Base-by-base conservation (phyloP, 2,329 filamentous ascomycete species). In the Zalaria obscura region DNA sequence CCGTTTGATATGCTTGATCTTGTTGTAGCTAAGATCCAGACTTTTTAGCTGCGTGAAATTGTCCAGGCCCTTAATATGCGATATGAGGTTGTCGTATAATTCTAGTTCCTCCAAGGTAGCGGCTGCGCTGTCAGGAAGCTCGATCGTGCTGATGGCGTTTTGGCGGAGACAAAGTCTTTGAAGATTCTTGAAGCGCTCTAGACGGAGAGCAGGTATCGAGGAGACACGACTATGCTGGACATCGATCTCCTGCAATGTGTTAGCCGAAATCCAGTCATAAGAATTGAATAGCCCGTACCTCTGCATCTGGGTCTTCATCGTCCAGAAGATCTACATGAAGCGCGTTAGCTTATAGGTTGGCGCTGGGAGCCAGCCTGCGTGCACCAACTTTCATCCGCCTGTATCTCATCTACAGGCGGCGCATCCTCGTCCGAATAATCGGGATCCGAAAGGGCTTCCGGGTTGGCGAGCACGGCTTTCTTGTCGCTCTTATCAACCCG, bases 1-100 rank as follows among this genome's bases (percentile, higher is more conserved):
- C 54, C 89, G 78, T 63, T 93, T 94, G 67, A 98, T 93, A 63
- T 95, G 88, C 61, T 94, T 95, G 67, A 98, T 89, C 69, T 96
- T 96, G 70, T 98, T 98, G 75, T 95, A 98, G 61, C 84, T 93
- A 40, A 98, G 71, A 59, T 98, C 91, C 41, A 98, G 75, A 43
- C 69, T 81, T 4, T 75, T 85, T 41, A 98, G 73, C 46, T 83
- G 72, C 8, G 72, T 76, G 43, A 95, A 75, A 36, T 76, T 69
- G 41, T 95, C 87, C 36, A 98, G 72, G 27, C 84, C 84, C 50
- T 80, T 79, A 61, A 95, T 77, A 61, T 93, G 87, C 7, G 78
- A 76, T 52, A 98, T 87, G 11, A 93, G 72, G 62, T 98, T 98
- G 65, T 98, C 91, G 67, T 98, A 98, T 45, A 98, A 73, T 54